Evolutionary conservation across 2,329 filamentous ascomycete genomes (phyloP).

Genomic region (Dryadomyces quercivorus): DNA sequence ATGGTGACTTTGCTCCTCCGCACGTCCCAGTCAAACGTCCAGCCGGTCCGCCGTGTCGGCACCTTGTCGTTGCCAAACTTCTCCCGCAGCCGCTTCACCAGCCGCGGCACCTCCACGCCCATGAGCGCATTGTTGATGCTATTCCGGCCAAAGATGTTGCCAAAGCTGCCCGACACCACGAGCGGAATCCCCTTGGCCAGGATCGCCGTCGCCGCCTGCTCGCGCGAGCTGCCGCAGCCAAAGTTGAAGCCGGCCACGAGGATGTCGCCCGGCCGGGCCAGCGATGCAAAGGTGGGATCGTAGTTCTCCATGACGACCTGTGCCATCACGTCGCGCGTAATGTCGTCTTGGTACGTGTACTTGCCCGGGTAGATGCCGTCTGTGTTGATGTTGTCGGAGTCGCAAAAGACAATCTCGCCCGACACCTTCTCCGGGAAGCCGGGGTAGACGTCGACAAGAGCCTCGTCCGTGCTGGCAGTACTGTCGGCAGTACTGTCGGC

Average conservation of each 20-base stretch:
- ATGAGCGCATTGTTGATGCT: conserved; percentile 58
- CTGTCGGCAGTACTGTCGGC: conserved; percentile 12
- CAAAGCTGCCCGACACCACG: conserved; percentile 69
- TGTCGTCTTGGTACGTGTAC: conserved; percentile 77
- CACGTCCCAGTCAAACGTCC: conserved; percentile 76
- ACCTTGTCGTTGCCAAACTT: conserved; percentile 40
- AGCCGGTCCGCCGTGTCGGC: conserved; percentile 64
- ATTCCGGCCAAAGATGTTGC: conserved; percentile 58
- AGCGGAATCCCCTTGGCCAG: conserved; percentile 70
- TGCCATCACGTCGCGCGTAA: conserved; percentile 69
- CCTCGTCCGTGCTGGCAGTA: conserved; percentile 26
- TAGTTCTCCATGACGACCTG: conserved; percentile 92
- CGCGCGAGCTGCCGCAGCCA: conserved; percentile 57
- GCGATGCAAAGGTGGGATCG: conserved; percentile 54
- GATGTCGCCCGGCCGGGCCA: conserved; percentile 61
- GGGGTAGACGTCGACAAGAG: conserved; percentile 59
- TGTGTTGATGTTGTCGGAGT: conserved; percentile 75
- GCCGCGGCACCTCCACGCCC: conserved; percentile 55
- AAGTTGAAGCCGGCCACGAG: conserved; percentile 84
- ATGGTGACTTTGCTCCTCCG: conserved; percentile 57
- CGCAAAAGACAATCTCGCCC: conserved; percentile 81
- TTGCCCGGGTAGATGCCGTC: conserved; percentile 70
- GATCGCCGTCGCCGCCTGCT: conserved; percentile 82
- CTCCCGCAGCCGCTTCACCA: conserved; percentile 54
- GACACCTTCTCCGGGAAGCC: conserved; percentile 75